Conservation (phyloP, 768 basidiomycete genomes). For the Mycena sanguinolenta region DNA sequence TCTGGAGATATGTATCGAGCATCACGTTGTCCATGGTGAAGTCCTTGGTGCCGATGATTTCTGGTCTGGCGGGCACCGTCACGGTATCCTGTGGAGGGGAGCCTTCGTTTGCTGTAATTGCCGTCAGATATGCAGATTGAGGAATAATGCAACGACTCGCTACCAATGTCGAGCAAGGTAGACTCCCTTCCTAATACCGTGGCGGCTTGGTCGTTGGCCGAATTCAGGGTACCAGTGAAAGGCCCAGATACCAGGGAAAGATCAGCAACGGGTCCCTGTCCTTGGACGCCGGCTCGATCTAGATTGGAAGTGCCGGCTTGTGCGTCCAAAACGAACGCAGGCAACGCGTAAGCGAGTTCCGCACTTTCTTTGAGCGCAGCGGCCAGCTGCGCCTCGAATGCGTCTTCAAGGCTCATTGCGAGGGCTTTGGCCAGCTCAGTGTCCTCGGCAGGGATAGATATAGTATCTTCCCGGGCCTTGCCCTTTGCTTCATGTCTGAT, state of each 20-base stretch:
- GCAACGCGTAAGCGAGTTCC: neutral
- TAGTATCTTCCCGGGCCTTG: slow-evolving; percentile 24
- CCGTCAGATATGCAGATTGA: neutral
- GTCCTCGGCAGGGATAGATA: slow-evolving; percentile 48
- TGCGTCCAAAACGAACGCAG: neutral
- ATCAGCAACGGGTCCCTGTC: neutral
- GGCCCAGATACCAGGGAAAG: neutral
- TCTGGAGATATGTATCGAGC: slow-evolving; percentile 67
- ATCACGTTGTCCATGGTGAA: slow-evolving; percentile 68
- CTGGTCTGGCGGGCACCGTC: slow-evolving; percentile 9
- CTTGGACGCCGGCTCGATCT: neutral
- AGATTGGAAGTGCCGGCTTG: neutral
- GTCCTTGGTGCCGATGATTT: slow-evolving; percentile 74
- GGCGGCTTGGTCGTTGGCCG: neutral
- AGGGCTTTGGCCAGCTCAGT: slow-evolving; percentile 61
- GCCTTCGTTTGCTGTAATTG: neutral
- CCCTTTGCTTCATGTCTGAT: slow-evolving; percentile 36
- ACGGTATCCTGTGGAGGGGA: neutral
- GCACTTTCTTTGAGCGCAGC: slow-evolving; percentile 22
- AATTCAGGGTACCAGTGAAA: neutral
- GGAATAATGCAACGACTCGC: neutral
- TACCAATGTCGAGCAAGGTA: neutral
- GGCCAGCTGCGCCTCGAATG: slow-evolving; percentile 24
- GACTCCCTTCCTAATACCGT: neutral
- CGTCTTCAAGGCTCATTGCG: slow-evolving; percentile 57